Base-by-base conservation (phyloP, 768 basidiomycete genomes). In the Dioszegia hungarica region DNA sequence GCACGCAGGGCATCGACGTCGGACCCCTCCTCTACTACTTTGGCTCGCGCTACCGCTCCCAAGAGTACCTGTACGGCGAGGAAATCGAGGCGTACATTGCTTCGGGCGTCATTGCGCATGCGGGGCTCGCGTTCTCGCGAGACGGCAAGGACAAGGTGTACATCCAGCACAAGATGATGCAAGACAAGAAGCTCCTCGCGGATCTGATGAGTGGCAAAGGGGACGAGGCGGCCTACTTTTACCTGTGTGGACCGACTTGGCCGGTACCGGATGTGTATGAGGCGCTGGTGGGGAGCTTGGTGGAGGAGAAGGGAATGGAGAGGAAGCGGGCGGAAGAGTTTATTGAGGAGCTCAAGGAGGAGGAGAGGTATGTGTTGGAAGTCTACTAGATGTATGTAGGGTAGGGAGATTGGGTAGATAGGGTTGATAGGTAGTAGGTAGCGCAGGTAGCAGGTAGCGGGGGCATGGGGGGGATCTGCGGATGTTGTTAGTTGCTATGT, bases 21-120 rank as follows among this genome's bases (percentile, higher is more conserved):
- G 95, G 95, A 0, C 94, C 94, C 1, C 83, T 90, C 10, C 86
- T 97, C 75, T 98, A 99, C 80, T 99, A 99, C 81, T 99, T 99
- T 74, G 95, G 95, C 54, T 92, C 94, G 56, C 89, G 95, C 55
- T 87, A 97, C 76, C 89, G 89, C 75, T 87, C 88, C 27, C 85
- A 91, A 68, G 95, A 99, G 75, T 99, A 92, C 77, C 86, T 99
- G 31, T 99, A 99, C 75, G 74, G 75, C 24, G 79, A 80, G 66
- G 79, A 80, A 77, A 89, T 97, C 74, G 92, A 98, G 78, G 90
- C 92, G 1, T 98, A 88, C 78, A 84, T 98, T 53, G 79, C 83
- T 9, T 88, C 88, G 65, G 84, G 86, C 38, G 79, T 92, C 57
- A 88, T 98, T 76, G 86, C 90, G 12, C 86, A 86, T 67, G 87